Evolutionary conservation across 2,329 filamentous ascomycete species (phyloP).

Genomic region (Pseudogymnoascus sp.): DNA sequence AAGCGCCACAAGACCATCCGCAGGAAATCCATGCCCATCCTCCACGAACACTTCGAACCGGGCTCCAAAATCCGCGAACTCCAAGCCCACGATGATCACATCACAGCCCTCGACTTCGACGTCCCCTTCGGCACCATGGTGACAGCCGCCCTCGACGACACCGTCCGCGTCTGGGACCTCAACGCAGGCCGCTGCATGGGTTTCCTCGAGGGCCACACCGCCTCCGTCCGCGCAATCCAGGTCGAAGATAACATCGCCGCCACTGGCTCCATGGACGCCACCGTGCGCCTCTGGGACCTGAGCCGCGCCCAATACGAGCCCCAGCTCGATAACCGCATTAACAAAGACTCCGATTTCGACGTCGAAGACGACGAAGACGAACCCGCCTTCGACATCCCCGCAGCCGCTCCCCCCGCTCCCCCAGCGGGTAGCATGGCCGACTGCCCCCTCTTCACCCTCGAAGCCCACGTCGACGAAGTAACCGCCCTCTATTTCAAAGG

Average conservation of each 20-base stretch:
- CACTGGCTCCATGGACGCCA: conserved; percentile 90
- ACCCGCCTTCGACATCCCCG: conserved; percentile 64
- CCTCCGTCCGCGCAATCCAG: conserved; percentile 85
- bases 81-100: conserved; percentile 76
- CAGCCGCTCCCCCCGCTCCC: conserved; percentile 61
- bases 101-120: conserved; percentile 92
- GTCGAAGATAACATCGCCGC: conserved; percentile 94
- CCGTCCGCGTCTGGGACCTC: conserved; percentile 91
- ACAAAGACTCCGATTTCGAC: conserved; percentile 50
- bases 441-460: conserved; percentile 79
- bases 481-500: conserved; percentile 88
- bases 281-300: conserved; percentile 90
- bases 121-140: conserved; percentile 95
- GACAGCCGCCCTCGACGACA: conserved; percentile 85
- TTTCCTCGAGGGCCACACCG: conserved; percentile 84
- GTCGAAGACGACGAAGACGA: conserved; percentile 54
- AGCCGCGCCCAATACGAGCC: conserved; percentile 81
- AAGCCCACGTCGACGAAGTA: conserved; percentile 88
- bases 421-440: conserved; percentile 78
- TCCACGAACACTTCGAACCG: conserved; percentile 91
- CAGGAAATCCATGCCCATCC: conserved; percentile 82
- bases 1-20: conserved; percentile 52
- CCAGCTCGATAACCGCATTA: conserved; percentile 43
- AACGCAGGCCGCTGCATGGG: conserved; percentile 91
- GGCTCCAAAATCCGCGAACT: conserved; percentile 84